These are phyloP conservation scores for Chaetomidium leptoderma DNA, from an alignment of 495 filamentous ascomycete species.

Conservation along the genomic window DNA sequence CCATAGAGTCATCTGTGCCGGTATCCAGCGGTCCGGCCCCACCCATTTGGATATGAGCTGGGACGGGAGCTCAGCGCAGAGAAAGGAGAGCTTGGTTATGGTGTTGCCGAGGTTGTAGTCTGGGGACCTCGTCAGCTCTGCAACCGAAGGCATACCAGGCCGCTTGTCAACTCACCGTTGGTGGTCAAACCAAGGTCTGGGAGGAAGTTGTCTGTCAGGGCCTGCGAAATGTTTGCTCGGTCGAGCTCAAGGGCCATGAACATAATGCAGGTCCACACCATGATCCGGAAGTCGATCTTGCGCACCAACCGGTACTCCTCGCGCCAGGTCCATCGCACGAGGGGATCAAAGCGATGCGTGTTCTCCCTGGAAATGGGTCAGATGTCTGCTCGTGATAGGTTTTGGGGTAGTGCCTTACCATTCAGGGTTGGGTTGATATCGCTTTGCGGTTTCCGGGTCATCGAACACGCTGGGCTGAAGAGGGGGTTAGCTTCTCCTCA, in stretches of 20 bases:
- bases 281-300: slow-evolving; percentile 42
- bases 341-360: slow-evolving; percentile 41
- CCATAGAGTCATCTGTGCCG: slow-evolving; percentile 75
- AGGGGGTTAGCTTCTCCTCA: neutral
- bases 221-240: slow-evolving; percentile 57
- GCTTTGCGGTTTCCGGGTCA: slow-evolving; percentile 34
- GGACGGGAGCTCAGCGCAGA: slow-evolving; percentile 69
- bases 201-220: slow-evolving; percentile 40
- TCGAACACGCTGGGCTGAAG: slow-evolving; percentile 45
- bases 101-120: slow-evolving; percentile 76
- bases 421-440: slow-evolving; percentile 36
- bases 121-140: slow-evolving; percentile 11
- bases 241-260: slow-evolving; percentile 83
- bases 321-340: slow-evolving; percentile 41
- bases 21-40: slow-evolving; percentile 83
- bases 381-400: too few species aligned
- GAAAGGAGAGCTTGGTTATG: slow-evolving; percentile 64
- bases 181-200: slow-evolving; percentile 34
- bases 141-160: neutral
- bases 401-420: slow-evolving; percentile 34
- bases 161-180: slow-evolving; percentile 27
- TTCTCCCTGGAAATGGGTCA: slow-evolving; percentile 40
- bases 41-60: slow-evolving; percentile 72
- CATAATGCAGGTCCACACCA: slow-evolving; percentile 66
- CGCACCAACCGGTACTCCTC: slow-evolving; percentile 38